Conservation (phyloP, 352 stramenopile species). For the Globisporangium emineosum region DNA sequence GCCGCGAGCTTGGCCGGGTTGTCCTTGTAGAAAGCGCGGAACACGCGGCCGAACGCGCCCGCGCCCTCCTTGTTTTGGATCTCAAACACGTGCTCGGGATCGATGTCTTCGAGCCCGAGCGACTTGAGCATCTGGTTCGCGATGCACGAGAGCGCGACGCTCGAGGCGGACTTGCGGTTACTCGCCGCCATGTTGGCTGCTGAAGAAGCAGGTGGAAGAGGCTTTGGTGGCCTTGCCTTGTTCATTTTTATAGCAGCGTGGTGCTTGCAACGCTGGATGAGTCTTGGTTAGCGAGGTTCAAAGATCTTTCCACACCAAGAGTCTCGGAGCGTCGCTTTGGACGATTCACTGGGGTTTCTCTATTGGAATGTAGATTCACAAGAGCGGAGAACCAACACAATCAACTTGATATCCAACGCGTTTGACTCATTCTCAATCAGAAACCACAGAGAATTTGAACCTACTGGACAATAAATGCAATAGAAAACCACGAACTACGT, state of each 20-base stretch:
- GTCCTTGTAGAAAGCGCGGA: conserved; percentile 50
- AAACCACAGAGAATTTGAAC: neutral
- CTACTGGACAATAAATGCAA: neutral
- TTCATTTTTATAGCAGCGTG: neutral
- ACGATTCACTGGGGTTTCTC: no score
- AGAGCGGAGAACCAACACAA: no score
- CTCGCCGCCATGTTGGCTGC: neutral
- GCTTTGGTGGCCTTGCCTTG: neutral
- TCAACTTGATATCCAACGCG: neutral
- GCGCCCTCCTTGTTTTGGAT: conserved; percentile 71
- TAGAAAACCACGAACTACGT: neutral
- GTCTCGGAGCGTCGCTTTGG: no score
- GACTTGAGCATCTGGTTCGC: conserved; percentile 38
- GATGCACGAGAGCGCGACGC: conserved; percentile 5
- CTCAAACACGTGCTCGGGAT: conserved; percentile 70
- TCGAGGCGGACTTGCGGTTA: neutral
- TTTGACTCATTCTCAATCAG: neutral
- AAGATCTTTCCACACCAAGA: no score
- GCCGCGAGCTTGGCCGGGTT: conserved; percentile 41
- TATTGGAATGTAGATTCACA: no score
- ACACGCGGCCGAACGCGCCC: conserved; percentile 66
- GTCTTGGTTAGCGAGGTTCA: no score
- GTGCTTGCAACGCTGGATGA: neutral
- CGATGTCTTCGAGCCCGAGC: conserved; percentile 53
- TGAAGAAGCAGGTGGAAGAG: neutral